These are phyloP conservation scores for Plenodomus tracheiphilus DNA, from an alignment of 2,329 filamentous ascomycete genomes.

Conservation along the genomic window DNA sequence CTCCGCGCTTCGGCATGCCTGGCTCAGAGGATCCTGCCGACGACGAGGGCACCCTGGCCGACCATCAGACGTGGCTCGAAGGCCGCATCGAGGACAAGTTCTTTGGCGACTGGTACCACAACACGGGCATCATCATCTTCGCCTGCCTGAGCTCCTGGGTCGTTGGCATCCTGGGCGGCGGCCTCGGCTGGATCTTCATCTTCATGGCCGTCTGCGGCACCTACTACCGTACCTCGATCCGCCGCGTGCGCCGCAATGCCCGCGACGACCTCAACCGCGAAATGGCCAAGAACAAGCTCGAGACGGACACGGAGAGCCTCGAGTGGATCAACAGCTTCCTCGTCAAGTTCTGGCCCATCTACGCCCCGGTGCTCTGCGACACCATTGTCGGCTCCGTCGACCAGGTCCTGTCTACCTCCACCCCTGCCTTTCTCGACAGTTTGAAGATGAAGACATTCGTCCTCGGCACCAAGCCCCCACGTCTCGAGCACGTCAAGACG, in stretches of 20 bases:
- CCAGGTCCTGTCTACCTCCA: constrained; percentile 90
- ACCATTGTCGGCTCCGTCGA: constrained; percentile 94
- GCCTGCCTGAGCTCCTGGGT: constrained; percentile 90
- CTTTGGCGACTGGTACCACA: constrained; percentile 98
- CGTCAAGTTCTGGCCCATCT: constrained; percentile 99
- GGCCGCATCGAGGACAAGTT: constrained; percentile 83
- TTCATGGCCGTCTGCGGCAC: constrained; percentile 91
- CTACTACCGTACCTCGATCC: constrained; percentile 94
- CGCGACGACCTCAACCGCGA: constrained; percentile 91
- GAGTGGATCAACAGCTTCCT: constrained; percentile 99
- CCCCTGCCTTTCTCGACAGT: constrained; percentile 90
- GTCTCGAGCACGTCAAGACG: constrained; percentile 96
- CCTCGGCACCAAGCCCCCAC: constrained; percentile 90
- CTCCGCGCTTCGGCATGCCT: constrained; percentile 73
- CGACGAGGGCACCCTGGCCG: constrained; percentile 70
- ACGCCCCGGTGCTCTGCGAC: constrained; percentile 88
- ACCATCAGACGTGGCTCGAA: constrained; percentile 88
- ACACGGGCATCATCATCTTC: constrained; percentile 90
- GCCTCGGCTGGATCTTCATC: constrained; percentile 89
- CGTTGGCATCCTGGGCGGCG: constrained; percentile 84
- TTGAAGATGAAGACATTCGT: constrained; percentile 92
- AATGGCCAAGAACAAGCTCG: constrained; percentile 81
- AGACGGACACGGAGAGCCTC: constrained; percentile 87
- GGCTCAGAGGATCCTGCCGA: constrained; percentile 56
- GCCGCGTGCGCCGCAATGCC: constrained; percentile 92